phyloP scores from a whole-genome alignment of 2,329 filamentous ascomycete genomes.

The Penicillium freii region DNA sequence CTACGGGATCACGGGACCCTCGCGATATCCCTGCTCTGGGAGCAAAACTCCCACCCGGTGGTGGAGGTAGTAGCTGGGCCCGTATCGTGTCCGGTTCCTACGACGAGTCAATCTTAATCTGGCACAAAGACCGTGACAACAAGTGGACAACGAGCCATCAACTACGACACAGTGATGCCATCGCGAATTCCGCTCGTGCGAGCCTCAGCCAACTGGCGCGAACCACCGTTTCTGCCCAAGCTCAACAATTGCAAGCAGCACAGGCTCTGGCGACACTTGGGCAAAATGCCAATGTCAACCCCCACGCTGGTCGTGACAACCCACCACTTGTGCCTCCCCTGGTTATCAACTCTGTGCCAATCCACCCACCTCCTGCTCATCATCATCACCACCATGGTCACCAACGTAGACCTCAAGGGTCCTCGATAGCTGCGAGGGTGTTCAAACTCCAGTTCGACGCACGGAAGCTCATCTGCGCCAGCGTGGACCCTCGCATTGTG shows the following conservation, averaged over 20 bases:
- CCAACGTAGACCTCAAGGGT: slow-evolving; percentile 20
- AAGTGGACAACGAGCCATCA: slow-evolving; percentile 77
- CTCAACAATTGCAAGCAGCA: slow-evolving; percentile 21
- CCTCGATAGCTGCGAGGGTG: slow-evolving; percentile 58
- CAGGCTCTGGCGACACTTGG: slow-evolving; percentile 14
- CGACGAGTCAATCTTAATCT: slow-evolving; percentile 92
- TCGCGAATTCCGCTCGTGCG: slow-evolving; percentile 34
- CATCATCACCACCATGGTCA: slow-evolving; percentile 21
- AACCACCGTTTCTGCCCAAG: slow-evolving; percentile 22
- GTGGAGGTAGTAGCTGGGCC: slow-evolving; percentile 82
- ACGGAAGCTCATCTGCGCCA: slow-evolving; percentile 88
- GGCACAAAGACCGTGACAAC: slow-evolving; percentile 81
- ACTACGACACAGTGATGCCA: slow-evolving; percentile 62
- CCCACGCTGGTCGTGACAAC: slow-evolving; percentile 5
- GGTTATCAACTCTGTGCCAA: slow-evolving; percentile 1
- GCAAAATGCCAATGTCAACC: slow-evolving; percentile 3
- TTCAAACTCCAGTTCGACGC: slow-evolving; percentile 98
- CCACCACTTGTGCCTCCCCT: slow-evolving; percentile 2
- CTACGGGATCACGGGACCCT: slow-evolving; percentile 69
- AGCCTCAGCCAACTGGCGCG: slow-evolving; percentile 19
- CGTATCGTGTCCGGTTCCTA: slow-evolving; percentile 98
- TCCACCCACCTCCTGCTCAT: slow-evolving; percentile 4
- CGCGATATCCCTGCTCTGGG: slow-evolving; percentile 73
- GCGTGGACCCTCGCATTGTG: slow-evolving; percentile 85
- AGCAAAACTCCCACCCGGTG: slow-evolving; percentile 84